Evolutionary conservation across 805 yeast species (phyloP), one percentile per base, ranked within the genome.

Genomic region (Maudiozyma pseudohumilis): DNA sequence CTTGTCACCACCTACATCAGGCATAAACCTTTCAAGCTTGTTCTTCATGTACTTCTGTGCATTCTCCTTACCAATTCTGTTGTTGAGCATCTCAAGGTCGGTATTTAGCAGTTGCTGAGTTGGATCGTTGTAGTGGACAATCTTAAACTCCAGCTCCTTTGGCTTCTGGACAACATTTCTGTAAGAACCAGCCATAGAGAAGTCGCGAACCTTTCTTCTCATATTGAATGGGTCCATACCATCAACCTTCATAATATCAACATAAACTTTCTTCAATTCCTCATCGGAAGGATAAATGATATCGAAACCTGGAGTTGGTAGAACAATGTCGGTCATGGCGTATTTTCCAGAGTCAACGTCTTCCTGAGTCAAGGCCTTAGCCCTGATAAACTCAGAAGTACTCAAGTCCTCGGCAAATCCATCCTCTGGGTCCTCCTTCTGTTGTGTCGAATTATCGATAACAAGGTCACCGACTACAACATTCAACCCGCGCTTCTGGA

Each of bases 301-400:
- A 54, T 87, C 96, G 56, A 77, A 87, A 0, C 99, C 99, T 2
- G 99, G 98, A 0, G 95, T 75, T n/a, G 99, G 97, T 39, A 92
- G 66, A 3, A 94, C 95, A 21, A 92, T 69, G 59, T 92, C 97
- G 52, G 71, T 78, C 24, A 89, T 80, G 10, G 80, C 60, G 54
- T 69, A 83, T 38, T 68, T 72, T 0, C 74, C 74, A 2, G 64
- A 39, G 4, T 65, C 73, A 18, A 80, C 64, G 41, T 89, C 97
- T 40, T 77, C 86, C 38, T 73, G 68, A 1, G 94, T 83, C 15
- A 92, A 68, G 0, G 80, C 72, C 48, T 80, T 70, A 1, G 94
- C 96, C 46, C 85, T 72, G 19, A 70, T 64, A 41, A 70, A 77
- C 7, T 61, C 65, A 32, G 68, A 73, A 22, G 64, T 68, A 40